Evolutionary conservation across 805 yeast species (phyloP), one percentile per base, ranked within the genome.

Genomic region (Tanozyma kutaoensis): DNA sequence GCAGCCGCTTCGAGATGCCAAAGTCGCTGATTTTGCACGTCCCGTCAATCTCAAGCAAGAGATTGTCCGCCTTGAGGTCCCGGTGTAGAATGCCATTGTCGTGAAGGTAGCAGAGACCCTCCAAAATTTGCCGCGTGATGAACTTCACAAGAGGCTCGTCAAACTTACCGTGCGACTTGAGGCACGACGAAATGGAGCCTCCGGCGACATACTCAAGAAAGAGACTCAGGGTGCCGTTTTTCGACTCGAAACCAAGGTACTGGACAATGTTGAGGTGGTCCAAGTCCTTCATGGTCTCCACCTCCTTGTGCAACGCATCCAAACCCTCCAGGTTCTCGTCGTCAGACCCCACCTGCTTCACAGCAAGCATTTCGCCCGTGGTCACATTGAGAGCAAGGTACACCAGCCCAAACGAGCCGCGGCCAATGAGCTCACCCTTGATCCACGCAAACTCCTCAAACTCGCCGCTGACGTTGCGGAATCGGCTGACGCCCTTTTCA

Each of bases 361-460:
- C 98, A 0, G 99, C 99, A 58, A 91, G 78, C 94, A 91, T 85
- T 43, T 91, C 99, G 29, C 97, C 97, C 0, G 95, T 84, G 1
- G 97, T 91, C 12, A 85, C 86, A 50, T 91, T 91, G 44, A 91
- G 63, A 1, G 95, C 96, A 30, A 91, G 60, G 45, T 67, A 88
- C 1, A 91, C 99, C 20, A 81, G 76, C 8, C 98, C 99, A 59
- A 86, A 91, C 1, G 96, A 86, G 0, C 99, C 99, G 32, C 82
- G 72, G 0, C 99, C 99, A 31, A 91, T 84, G 35, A 91, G 61
- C 44, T 86, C 96, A 63, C 99, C 99, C 46, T 84, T 84, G 26
- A 93, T 78, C 99, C 99, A 91, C 1, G 93, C 93, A 56, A 85
- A 88, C 51, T 86, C 93, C 42, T 73, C 79, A 45, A 69, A 68